A percentile compares a stretch with the other conserved stretches of the same genome.
These are phyloP conservation scores for Tricholomella constricta DNA, from an alignment of 768 basidiomycete genomes.

Conservation along the genomic window DNA sequence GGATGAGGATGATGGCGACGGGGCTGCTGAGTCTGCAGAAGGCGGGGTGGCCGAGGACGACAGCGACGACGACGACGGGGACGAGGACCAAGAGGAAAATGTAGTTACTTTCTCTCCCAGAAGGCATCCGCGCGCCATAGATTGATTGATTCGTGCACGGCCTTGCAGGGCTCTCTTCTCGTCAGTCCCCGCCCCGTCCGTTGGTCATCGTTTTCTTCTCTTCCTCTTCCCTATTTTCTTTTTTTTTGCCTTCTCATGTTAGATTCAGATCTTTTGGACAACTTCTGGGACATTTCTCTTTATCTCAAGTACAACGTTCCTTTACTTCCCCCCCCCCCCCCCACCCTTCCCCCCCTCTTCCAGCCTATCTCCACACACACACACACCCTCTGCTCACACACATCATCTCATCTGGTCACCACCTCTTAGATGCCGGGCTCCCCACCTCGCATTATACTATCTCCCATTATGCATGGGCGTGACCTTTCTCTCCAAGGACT, in stretches of 20 bases:
- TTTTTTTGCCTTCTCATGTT: background rate
- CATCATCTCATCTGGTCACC: background rate
- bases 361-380: background rate
- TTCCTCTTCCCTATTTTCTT: too few relatives aligned
- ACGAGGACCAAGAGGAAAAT: slow-evolving; percentile 26
- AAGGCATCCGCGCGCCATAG: slow-evolving; percentile 10
- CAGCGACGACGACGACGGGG: slow-evolving; percentile 19
- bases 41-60: too few relatives aligned
- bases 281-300: background rate
- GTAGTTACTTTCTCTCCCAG: slow-evolving; percentile 35
- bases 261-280: background rate
- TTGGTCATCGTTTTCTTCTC: background rate
- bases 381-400: background rate
- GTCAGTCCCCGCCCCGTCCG: background rate
- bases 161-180: background rate
- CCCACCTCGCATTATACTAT: too few relatives aligned
- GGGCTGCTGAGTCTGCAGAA: background rate
- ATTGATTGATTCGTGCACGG: background rate
- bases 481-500: slow-evolving; percentile 9
- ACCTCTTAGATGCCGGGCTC: slow-evolving; percentile 3
- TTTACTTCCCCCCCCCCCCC: background rate
- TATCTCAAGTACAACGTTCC: background rate
- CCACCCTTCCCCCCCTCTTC: background rate
- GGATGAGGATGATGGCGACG: slow-evolving; percentile 9
- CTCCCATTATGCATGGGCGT: background rate